Evolutionary conservation across 2,329 filamentous ascomycete genomes (phyloP).

Genomic region (Colletotrichum abscissum): DNA sequence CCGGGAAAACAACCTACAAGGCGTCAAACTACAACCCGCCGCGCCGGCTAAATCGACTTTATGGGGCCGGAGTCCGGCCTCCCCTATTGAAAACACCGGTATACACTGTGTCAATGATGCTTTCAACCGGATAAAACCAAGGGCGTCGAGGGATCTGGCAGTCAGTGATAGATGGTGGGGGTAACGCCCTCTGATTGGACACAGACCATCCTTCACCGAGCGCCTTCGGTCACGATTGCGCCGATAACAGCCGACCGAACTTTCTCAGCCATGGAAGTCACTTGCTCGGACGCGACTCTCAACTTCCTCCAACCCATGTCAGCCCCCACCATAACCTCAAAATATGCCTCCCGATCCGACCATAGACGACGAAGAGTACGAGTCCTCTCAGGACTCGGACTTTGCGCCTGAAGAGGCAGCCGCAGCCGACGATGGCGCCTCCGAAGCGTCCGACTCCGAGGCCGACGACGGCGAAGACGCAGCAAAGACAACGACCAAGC

Average conservation of each 20-base stretch:
- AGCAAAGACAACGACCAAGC: conserved; percentile 40
- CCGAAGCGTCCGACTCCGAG: conserved; percentile 64
- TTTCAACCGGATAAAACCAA: not conserved
- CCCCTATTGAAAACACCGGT: not conserved
- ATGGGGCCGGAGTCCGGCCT: not conserved
- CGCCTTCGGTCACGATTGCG: conserved; percentile 18
- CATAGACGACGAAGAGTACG: conserved; percentile 65
- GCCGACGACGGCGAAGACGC: conserved; percentile 44
- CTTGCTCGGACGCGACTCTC: not conserved
- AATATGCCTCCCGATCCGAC: conserved; percentile 56
- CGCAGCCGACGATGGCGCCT: conserved; percentile 52
- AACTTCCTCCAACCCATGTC: not conserved
- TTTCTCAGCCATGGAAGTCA: not conserved
- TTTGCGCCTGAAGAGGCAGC: conserved; percentile 70
- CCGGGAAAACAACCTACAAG: not conserved
- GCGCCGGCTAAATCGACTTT: conserved; percentile 13
- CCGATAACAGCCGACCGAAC: conserved; percentile 24
- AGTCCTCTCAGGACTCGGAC: conserved; percentile 79
- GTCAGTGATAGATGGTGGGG: not conserved
- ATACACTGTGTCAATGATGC: not conserved
- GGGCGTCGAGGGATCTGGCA: too few relatives aligned
- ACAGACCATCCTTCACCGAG: conserved; percentile 6
- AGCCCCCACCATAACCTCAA: conserved; percentile 32
- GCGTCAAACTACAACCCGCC: not conserved
- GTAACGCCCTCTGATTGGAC: not conserved